Conservation (phyloP, 2,329 filamentous ascomycete species). For the Penicillium vulpinum region DNA sequence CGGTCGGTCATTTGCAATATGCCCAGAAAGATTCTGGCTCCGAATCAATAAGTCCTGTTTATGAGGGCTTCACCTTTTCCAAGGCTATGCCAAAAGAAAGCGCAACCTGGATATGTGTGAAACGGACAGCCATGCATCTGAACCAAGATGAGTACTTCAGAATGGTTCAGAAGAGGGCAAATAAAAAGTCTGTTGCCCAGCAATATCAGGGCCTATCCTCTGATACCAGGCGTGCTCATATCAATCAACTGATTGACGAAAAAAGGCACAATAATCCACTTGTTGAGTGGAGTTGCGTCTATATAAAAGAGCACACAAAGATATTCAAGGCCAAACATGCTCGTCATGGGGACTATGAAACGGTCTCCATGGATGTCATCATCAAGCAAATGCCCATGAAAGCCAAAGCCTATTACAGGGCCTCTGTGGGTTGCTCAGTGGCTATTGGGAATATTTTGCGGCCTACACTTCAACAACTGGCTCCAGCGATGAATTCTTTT, state of each 20-base stretch:
- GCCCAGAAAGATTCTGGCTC: neutral
- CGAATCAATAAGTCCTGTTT: slow-evolving; percentile 14
- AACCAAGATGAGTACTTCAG: slow-evolving; percentile 33
- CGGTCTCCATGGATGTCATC: slow-evolving; percentile 37
- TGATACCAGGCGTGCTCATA: slow-evolving; percentile 31
- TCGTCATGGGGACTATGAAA: slow-evolving; percentile 32
- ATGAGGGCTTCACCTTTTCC: slow-evolving; percentile 40
- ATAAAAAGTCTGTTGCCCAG: slow-evolving; percentile 27
- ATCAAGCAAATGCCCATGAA: slow-evolving; percentile 31
- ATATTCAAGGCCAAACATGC: slow-evolving; percentile 29
- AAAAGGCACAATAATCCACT: slow-evolving; percentile 29
- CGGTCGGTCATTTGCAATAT: neutral
- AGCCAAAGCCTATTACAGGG: slow-evolving; percentile 15
- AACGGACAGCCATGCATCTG: slow-evolving; percentile 33
- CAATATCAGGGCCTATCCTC: slow-evolving; percentile 33
- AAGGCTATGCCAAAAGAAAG: slow-evolving; percentile 33
- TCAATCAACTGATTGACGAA: slow-evolving; percentile 39
- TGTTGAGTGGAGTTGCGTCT: slow-evolving; percentile 42
- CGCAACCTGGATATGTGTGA: slow-evolving; percentile 33
- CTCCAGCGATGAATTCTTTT: neutral
- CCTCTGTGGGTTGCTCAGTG: slow-evolving; percentile 17
- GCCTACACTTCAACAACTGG: neutral
- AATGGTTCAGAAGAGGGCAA: slow-evolving; percentile 33
- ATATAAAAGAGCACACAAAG: slow-evolving; percentile 34
- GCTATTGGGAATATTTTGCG: neutral